Percentiles rank a stretch among this genome's conserved stretches.
Conservation (phyloP, 2,329 filamentous ascomycete genomes). For the Penicillium digitatum region DNA sequence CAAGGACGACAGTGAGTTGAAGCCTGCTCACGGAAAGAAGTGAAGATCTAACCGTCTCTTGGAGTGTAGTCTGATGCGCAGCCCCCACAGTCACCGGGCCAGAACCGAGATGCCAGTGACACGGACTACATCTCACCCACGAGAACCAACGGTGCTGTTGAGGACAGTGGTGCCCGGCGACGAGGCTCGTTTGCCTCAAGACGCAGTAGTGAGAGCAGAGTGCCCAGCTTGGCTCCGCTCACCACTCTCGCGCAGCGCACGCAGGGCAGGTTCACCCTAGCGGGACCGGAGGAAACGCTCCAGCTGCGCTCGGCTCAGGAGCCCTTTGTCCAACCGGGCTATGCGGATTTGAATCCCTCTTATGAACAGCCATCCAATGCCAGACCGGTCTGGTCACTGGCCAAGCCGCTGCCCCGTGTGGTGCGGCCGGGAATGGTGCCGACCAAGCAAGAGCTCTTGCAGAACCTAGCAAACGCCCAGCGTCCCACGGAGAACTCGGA, state of each 20-base stretch:
- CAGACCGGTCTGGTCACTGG: conserved; percentile 53
- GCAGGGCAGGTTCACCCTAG: conserved; percentile 31
- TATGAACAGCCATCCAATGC: conserved; percentile 51
- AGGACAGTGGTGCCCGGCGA: conserved; percentile 12
- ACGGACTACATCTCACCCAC: no score
- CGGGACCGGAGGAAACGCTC: conserved; percentile 31
- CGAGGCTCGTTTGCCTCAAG: conserved; percentile 22
- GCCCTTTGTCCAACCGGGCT: conserved; percentile 52
- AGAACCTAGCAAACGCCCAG: conserved; percentile 30
- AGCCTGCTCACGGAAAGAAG: no score
- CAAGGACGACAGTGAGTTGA: no score
- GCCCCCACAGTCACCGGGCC: no score
- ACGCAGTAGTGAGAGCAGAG: conserved; percentile 14
- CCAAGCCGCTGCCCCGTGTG: conserved; percentile 53
- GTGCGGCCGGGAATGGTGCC: conserved; percentile 53
- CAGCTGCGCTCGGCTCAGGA: conserved; percentile 37
- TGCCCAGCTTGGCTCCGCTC: conserved; percentile 25
- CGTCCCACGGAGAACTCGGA: conserved; percentile 33
- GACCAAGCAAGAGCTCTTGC: conserved; percentile 38
- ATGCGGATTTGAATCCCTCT: conserved; percentile 52
- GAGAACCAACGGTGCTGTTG: no score
- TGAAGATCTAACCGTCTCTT: no score
- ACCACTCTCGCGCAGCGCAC: conserved; percentile 29
- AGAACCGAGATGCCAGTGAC: no score
- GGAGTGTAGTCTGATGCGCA: no score